Evolutionary conservation across 805 yeast species (phyloP).

Genomic region (Ogataea ramenticola): DNA sequence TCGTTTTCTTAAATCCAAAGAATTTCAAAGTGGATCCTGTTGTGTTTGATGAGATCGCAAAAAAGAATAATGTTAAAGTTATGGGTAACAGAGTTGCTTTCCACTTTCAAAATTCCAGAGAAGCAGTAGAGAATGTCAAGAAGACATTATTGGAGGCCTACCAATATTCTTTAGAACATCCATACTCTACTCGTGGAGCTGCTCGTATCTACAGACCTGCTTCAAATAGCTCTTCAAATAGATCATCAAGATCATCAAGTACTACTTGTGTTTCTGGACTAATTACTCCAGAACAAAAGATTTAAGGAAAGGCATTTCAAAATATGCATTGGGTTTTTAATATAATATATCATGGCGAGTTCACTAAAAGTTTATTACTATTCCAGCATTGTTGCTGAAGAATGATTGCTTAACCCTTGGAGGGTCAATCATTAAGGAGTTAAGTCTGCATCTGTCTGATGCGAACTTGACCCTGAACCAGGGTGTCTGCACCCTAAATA

Average conservation of each 20-base stretch:
- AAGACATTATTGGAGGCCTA: constrained; percentile 48
- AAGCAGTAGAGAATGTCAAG: constrained; percentile 48
- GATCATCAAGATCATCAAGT: constrained; percentile 6
- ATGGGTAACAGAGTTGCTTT: constrained; percentile 75
- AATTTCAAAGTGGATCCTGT: constrained; percentile 45
- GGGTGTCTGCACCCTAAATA: too few species aligned
- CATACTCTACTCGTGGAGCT: constrained; percentile 42
- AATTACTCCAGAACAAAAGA: neutral
- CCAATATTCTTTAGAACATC: constrained; percentile 44
- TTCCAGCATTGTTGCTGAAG: neutral
- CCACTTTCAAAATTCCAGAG: constrained; percentile 58
- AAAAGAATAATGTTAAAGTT: constrained; percentile 52
- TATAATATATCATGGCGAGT: constrained; percentile 1
- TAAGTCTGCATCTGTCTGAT: too few species aligned
- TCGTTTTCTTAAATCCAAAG: constrained; percentile 63
- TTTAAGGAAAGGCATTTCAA: neutral
- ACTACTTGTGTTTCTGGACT: constrained; percentile 1
- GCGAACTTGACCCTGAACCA: too few species aligned
- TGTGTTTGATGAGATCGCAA: constrained; percentile 44
- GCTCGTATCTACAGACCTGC: constrained; percentile 18
- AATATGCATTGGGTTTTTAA: neutral
- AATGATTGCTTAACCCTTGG: neutral
- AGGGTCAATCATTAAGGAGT: neutral
- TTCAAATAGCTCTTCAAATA: constrained; percentile 7
- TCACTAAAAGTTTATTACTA: neutral